Evolutionary conservation across 202 grass and related monocot genomes (phyloP), one percentile per base, ranked within the genome.

Genomic region (Musa balbisiana): DNA sequence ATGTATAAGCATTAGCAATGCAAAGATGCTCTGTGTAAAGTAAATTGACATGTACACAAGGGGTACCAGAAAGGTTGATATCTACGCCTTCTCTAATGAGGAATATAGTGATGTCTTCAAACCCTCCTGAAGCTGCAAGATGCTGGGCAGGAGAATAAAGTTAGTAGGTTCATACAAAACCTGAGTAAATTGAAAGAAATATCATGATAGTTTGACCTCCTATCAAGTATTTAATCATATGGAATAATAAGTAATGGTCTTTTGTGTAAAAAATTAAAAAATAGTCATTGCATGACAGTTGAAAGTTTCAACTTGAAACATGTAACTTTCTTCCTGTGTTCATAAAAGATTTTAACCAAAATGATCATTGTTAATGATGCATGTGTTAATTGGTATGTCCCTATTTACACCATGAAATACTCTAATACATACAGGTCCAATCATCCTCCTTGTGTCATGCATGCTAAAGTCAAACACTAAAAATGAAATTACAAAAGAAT

Each of bases 31-130:
- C 1, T 13, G 11, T 20, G 58, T 62, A 15, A 62, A 49, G 4
- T 9, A 69, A 66, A 51, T 19, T 3, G 29, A 68, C 10, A 54
- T 15, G 24, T 17, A 22, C 51, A 62, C 16, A 55, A 69, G 73
- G 24, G 56, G 10, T 90, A 99, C 95, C 95, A 2, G 76, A 33
- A 81, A 81, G 78, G 73, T 99, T 82, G 66, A 99, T 80, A 22
- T 99, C 83, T 15, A 81, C 91, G 3, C 95, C 87, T 88, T 99
- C 91, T 23, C 64, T 26, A 66, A 99, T 79, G 20, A 99, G 89
- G 73, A 92, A 99, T 79, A 73, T 80, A 17, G 85, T 83, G 2
- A 99, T 85, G 27, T 92, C 95, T 74, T 99, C 95, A 53, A 85
- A 76, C 27, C 95, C 95, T 87, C 85, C 86, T 17, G 74, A 79